Percentiles rank a stretch among this genome's conserved stretches.
Evolutionary conservation across 2,329 filamentous ascomycete genomes (phyloP).

Genomic region (Pseudopyricularia cyperi): DNA sequence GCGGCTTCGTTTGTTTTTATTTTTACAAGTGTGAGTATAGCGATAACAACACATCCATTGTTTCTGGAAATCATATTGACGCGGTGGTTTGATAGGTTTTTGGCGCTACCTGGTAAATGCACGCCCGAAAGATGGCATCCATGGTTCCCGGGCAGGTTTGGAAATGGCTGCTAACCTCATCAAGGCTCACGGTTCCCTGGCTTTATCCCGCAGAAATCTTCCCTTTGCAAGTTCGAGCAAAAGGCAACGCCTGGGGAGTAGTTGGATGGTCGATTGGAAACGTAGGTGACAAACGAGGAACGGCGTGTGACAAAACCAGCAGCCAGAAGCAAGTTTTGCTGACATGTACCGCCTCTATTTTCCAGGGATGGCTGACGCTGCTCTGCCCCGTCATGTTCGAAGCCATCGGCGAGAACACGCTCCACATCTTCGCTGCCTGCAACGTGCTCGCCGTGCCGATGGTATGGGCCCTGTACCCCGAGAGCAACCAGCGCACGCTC

Average conservation of each 20-base stretch:
- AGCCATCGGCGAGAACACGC: constrained; percentile 53
- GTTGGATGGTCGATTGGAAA: constrained; percentile 68
- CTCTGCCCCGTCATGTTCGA: constrained; percentile 49
- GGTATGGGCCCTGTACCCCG: constrained; percentile 62
- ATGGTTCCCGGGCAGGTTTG: not conserved
- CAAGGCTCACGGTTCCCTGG: constrained; percentile 42
- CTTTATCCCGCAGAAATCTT: constrained; percentile 64
- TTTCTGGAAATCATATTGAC: too few species aligned
- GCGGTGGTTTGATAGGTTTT: constrained; percentile 31
- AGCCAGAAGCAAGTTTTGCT: constrained; percentile 28
- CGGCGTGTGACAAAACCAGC: not conserved
- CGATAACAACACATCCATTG: too few species aligned
- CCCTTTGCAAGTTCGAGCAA: constrained; percentile 55
- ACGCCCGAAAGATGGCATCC: not conserved
- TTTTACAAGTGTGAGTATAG: constrained; percentile 29
- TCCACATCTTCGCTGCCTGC: constrained; percentile 60
- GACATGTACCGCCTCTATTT: constrained; percentile 5
- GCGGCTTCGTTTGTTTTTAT: constrained; percentile 61
- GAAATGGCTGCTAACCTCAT: not conserved
- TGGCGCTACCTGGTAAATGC: constrained; percentile 36
- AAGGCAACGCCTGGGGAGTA: constrained; percentile 65
- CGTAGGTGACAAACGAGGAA: not conserved
- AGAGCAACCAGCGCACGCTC: constrained; percentile 59
- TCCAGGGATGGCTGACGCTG: constrained; percentile 16
- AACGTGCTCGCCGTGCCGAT: constrained; percentile 55